A percentile compares a stretch with the other conserved stretches of the same genome.
These are phyloP conservation scores for Xerocomellus amylosporus DNA, from an alignment of 768 basidiomycete species.

Conservation along the genomic window DNA sequence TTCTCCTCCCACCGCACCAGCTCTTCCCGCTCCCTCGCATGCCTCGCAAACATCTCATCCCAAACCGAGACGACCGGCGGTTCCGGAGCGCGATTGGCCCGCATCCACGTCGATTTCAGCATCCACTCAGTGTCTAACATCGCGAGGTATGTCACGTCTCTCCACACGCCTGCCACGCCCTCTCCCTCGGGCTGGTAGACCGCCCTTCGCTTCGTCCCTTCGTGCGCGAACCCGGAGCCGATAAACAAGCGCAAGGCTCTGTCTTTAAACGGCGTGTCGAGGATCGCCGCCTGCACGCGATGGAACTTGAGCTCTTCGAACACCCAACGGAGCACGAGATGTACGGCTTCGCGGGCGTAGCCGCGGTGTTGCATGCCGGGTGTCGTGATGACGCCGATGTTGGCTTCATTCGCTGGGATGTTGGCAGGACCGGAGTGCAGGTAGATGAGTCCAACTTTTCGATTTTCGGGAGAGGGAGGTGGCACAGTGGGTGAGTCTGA, in stretches of 20 bases:
- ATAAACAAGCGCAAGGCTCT: constrained; percentile 48
- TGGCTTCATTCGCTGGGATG: constrained; percentile 41
- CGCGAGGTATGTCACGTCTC: constrained; percentile 57
- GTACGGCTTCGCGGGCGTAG: constrained; percentile 46
- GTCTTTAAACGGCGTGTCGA: constrained; percentile 44
- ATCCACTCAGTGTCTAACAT: constrained; percentile 63
- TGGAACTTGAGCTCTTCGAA: constrained; percentile 39
- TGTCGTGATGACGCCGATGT: constrained; percentile 53
- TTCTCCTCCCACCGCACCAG: constrained; percentile 50
- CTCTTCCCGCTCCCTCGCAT: constrained; percentile 56
- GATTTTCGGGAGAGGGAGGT: background rate
- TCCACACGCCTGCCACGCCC: constrained; percentile 46
- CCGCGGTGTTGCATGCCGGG: constrained; percentile 39
- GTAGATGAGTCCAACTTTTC: constrained; percentile 27
- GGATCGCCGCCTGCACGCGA: constrained; percentile 39
- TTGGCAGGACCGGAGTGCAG: constrained; percentile 21
- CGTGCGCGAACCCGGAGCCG: constrained; percentile 51
- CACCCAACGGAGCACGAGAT: constrained; percentile 43
- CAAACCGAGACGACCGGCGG: constrained; percentile 44
- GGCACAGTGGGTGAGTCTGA: too few relatives aligned
- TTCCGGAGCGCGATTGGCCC: background rate
- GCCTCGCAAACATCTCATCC: constrained; percentile 61
- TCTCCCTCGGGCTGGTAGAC: constrained; percentile 42
- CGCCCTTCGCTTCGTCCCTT: constrained; percentile 59
- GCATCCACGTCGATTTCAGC: constrained; percentile 31